Conservation (phyloP, 2,329 filamentous ascomycete genomes). For the Nemania abortiva region DNA sequence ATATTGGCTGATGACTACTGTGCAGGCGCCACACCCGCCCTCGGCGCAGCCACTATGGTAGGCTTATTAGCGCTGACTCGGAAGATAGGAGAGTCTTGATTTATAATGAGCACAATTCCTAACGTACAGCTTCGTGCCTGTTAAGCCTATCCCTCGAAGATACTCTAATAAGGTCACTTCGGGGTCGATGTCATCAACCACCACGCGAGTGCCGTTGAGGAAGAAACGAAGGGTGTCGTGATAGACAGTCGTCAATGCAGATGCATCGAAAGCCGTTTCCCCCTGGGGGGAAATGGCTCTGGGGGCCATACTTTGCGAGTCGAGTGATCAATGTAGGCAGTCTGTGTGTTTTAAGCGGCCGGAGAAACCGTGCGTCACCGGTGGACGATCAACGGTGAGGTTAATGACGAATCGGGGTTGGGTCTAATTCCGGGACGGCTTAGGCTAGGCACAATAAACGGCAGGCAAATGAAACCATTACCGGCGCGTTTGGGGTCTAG, state of each 20-base stretch:
- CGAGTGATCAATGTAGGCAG: background rate
- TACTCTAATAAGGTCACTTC: constrained; percentile 95
- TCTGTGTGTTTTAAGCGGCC: background rate
- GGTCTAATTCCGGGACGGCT: background rate
- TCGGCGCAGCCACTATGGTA: constrained; percentile 82
- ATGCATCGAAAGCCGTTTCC: constrained; percentile 51
- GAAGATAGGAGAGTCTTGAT: background rate
- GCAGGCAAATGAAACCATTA: background rate
- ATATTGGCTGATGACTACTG: constrained; percentile 91
- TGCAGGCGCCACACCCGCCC: constrained; percentile 96
- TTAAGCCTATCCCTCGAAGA: constrained; percentile 89
- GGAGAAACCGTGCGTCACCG: background rate
- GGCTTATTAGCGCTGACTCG: constrained; percentile 19
- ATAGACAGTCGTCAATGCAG: constrained; percentile 78
- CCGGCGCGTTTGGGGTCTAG: background rate
- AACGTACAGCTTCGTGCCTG: constrained; percentile 86
- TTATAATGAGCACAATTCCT: constrained; percentile 2
- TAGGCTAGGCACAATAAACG: background rate
- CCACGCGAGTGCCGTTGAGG: constrained; percentile 91
- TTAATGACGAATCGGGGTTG: background rate
- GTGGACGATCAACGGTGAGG: background rate
- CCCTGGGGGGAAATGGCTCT: constrained; percentile 65
- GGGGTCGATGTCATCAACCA: constrained; percentile 87
- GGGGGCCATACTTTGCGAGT: constrained; percentile 62
- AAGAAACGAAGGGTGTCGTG: constrained; percentile 93